Evolutionary conservation across 2,329 filamentous ascomycete genomes (phyloP).

Genomic region (Paracoccidioides lutzii): DNA sequence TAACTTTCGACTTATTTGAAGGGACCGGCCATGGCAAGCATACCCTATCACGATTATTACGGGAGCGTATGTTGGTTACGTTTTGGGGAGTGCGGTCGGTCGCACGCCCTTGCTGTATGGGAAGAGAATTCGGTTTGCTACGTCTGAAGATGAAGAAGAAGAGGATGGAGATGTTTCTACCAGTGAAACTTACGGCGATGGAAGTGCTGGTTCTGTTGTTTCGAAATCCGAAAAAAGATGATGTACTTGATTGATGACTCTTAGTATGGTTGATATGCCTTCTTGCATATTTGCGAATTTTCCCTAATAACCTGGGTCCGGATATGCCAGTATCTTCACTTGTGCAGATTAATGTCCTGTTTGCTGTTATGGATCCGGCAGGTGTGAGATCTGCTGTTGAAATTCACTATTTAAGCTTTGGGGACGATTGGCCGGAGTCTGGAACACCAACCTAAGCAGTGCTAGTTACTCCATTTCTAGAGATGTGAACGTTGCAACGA

Average conservation of each 20-base stretch:
- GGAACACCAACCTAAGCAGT: too few relatives aligned
- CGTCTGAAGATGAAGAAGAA: conserved; percentile 12
- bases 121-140: conserved; percentile 23
- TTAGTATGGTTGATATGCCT: too few relatives aligned
- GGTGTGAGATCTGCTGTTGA: too few relatives aligned
- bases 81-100: conserved; percentile 40
- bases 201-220: neutral
- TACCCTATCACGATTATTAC: conserved; percentile 88
- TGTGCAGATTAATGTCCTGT: too few relatives aligned
- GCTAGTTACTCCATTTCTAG: too few relatives aligned
- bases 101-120: conserved; percentile 23
- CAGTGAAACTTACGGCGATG: neutral
- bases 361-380: too few relatives aligned
- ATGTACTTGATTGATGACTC: neutral
- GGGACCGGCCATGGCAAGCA: conserved; percentile 95
- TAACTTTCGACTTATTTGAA: conserved; percentile 14
- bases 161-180: neutral
- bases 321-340: too few relatives aligned
- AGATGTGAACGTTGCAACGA: too few relatives aligned
- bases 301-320: too few relatives aligned
- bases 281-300: too few relatives aligned
- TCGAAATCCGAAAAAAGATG: neutral
- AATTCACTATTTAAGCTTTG: too few relatives aligned
- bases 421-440: too few relatives aligned
- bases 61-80: conserved; percentile 69